Evolutionary conservation across 495 filamentous ascomycete species (phyloP), one percentile per base, ranked within the genome.

Genomic region (Neurospora pannonica): DNA sequence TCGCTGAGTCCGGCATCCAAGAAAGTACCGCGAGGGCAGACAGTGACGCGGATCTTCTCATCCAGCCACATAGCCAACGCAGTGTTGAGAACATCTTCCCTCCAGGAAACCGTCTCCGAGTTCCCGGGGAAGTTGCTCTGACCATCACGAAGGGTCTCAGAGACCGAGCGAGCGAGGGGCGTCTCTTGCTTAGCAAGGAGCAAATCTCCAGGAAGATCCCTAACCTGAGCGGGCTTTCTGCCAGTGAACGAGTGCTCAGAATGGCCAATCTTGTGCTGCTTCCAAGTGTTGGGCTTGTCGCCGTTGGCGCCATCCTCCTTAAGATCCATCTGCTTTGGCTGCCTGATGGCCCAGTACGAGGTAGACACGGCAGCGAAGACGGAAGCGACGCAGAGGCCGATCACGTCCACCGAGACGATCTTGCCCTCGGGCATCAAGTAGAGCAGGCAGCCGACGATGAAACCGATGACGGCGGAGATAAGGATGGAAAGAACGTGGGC

Each of bases 401-500:
- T 71, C 13, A 76, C 77, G 48, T 80, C 76, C 0, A 67, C 70
- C 31, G 73, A 81, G 62, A 75, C 60, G 5, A 73, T 42, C 6
- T 48, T 21, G 24, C 42, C 70, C n/a, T 37, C 1, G n/a, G 60
- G 71, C n/a, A 75, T 36, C 4, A 21, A 39, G 34, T 75, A 77
- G 4, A 81, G 70, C 2, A 77, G 42, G 19, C 77, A 77, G 13
- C 79, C 79, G 0, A 74, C 43, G 15, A 71, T 31, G 38, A 77
- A 81, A 4, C 79, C 79, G 19, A 74, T 38, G 19, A 75, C 70
- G n/a, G 79, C 79, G 0, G 78, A 75, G 2, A 54, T 42, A 5
- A 80, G 70, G 37, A 80, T 74, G 0, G 77, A 76, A 0, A 39
- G n/a, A n/a, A 80, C 71, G 38, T 81, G 79, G 2, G 70, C 70